phyloP scores from a whole-genome alignment of 441 rosid species.

The Hura crepitans region DNA sequence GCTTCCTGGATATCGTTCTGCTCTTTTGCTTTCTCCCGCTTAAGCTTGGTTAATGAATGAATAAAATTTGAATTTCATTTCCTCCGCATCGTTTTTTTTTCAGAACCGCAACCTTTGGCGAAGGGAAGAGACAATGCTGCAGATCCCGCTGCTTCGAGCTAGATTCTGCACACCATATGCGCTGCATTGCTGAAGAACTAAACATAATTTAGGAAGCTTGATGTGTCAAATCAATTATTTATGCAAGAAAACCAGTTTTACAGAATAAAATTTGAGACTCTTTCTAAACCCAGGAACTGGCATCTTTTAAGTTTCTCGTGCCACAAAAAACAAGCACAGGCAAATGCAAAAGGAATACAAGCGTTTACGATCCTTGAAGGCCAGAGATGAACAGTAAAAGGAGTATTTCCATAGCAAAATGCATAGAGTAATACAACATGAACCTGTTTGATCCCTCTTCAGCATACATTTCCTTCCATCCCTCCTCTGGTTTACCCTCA shows the following conservation, averaged over 20 bases:
- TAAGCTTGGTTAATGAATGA: too few species aligned
- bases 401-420: neutral
- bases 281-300: neutral
- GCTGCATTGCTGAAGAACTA: neutral
- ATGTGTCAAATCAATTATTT: too few species aligned
- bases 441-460: neutral
- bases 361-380: neutral
- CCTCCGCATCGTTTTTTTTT: neutral
- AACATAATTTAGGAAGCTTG: neutral
- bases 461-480: neutral
- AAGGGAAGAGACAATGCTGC: slow-evolving; percentile 29
- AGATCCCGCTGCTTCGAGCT: slow-evolving; percentile 19
- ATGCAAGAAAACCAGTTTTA: too few species aligned
- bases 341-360: neutral
- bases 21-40: too few species aligned
- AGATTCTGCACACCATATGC: neutral
- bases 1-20: too few species aligned
- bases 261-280: too few species aligned
- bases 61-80: neutral
- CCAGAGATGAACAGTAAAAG: neutral
- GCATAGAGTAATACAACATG: neutral
- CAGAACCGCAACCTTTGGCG: slow-evolving; percentile 35
- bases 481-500: neutral
- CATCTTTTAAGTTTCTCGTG: neutral
- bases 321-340: neutral